A percentile compares a stretch with the other conserved stretches of the same genome.
Conservation (phyloP, 768 basidiomycete genomes). For the Cystoderma amianthinum region DNA sequence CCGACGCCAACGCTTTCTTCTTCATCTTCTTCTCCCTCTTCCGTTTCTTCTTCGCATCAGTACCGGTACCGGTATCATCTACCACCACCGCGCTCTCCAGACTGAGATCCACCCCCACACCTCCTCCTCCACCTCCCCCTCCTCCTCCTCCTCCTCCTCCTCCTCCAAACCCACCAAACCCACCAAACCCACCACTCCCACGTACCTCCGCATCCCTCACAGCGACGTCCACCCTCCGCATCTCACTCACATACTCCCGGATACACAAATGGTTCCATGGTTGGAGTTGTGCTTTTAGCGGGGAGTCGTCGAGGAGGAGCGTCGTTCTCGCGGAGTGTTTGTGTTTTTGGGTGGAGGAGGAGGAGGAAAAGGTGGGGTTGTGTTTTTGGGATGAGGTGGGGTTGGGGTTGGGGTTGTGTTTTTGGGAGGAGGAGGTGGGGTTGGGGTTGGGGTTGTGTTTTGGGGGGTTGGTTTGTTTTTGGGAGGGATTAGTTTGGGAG, state of each 20-base stretch:
- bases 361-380: not conserved
- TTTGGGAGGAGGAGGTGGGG: no score
- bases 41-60: constrained; percentile 10
- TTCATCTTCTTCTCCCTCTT: constrained; percentile 6
- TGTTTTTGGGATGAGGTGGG: no score
- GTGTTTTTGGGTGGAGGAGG: constrained; percentile 1
- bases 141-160: no score
- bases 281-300: constrained; percentile 52
- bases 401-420: no score
- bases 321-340: constrained; percentile 38
- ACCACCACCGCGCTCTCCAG: not conserved
- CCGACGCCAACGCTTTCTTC: not conserved
- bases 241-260: constrained; percentile 49
- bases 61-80: not conserved
- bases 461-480: no score
- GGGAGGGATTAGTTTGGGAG: not conserved
- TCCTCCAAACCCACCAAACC: constrained; percentile 1
- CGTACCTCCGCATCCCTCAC: constrained; percentile 6
- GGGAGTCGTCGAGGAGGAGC: constrained; percentile 49
- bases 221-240: constrained; percentile 25
- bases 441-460: no score
- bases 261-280: constrained; percentile 82
- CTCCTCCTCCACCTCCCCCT: not conserved
- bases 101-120: not conserved
- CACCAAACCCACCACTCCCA: constrained; percentile 2